These are phyloP conservation scores for Medakamo hakoo DNA, from an alignment of 139 green algal genomes.

Conservation along the genomic window DNA sequence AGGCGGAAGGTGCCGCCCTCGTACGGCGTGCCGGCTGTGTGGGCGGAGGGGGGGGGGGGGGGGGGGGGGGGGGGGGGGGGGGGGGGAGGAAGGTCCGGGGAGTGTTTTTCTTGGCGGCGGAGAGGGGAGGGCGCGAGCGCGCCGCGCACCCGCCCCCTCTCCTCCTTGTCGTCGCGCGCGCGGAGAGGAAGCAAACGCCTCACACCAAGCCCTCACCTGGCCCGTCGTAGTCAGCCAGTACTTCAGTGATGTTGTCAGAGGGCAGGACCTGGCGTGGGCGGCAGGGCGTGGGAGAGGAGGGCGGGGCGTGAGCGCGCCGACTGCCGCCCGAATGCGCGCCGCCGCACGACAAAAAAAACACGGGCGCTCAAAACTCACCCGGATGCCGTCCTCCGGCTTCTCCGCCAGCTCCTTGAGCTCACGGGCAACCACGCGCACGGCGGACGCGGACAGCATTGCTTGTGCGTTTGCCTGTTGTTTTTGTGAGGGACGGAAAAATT, in stretches of 20 bases:
- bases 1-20: constrained; percentile 78
- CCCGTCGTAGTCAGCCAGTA: constrained; percentile 74
- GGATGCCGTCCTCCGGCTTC: constrained; percentile 55
- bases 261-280: constrained; percentile 49
- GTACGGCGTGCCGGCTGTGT: constrained; percentile 67
- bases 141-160: no score
- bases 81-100: no score
- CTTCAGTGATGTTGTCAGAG: constrained; percentile 68
- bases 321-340: neutral
- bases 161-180: no score
- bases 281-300: neutral
- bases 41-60: neutral
- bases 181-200: no score
- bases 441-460: neutral
- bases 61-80: no score
- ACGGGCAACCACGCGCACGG: constrained; percentile 12
- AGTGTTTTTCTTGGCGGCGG: no score
- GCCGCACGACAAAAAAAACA: neutral
- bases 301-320: neutral
- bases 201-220: constrained; percentile 28
- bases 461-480: neutral
- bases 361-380: constrained; percentile 5
- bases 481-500: no score
- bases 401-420: constrained; percentile 57
- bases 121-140: no score